Evolutionary conservation across 2,329 filamentous ascomycete species (phyloP).

Genomic region (Rutstroemia sp.): DNA sequence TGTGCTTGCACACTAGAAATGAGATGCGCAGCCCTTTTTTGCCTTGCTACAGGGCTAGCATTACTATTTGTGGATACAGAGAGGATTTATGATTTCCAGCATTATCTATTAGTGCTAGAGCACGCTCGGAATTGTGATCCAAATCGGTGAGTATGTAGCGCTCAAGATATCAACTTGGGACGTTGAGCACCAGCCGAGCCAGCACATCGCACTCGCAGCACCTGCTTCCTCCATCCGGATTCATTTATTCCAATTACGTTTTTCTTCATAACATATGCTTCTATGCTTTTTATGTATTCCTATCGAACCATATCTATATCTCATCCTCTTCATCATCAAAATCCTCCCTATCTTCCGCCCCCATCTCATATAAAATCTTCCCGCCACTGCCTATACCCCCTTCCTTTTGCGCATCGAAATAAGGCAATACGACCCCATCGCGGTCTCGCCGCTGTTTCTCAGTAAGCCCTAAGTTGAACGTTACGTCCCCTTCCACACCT

Average conservation of each 20-base stretch:
- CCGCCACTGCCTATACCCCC: conserved; percentile 77
- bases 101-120: too few species aligned
- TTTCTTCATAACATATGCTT: not conserved
- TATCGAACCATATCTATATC: conserved; percentile 14
- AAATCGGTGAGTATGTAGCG: too few species aligned
- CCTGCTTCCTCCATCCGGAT: too few species aligned
- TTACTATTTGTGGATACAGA: too few species aligned
- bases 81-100: too few species aligned
- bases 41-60: too few species aligned
- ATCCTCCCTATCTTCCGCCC: conserved; percentile 91
- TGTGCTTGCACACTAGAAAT: too few species aligned
- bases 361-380: conserved; percentile 94
- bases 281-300: not conserved
- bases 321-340: conserved; percentile 80
- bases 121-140: too few species aligned
- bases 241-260: not conserved
- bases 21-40: too few species aligned
- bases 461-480: conserved; percentile 80
- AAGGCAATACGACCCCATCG: conserved; percentile 85
- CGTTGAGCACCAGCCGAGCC: too few species aligned
- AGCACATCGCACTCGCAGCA: too few species aligned
- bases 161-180: too few species aligned
- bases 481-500: conserved; percentile 54
- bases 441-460: conserved; percentile 83
- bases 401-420: conserved; percentile 90